phyloP scores from a whole-genome alignment of 1,284 basidiomycete genomes.

The Heterobasidion annosum region DNA sequence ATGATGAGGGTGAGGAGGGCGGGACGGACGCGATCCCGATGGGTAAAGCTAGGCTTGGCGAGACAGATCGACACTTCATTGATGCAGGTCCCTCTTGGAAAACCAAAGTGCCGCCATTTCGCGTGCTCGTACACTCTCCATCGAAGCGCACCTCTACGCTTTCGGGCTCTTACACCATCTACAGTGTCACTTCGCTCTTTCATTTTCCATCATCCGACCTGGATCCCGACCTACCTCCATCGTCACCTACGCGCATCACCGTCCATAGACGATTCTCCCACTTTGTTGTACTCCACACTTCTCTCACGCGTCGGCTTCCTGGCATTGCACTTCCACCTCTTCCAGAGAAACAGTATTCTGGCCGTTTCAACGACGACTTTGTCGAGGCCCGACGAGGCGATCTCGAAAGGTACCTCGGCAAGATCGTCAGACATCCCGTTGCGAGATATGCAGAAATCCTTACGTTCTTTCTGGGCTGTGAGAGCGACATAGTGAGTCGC shows the following conservation, averaged over 20 bases:
- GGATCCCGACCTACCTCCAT: conserved; percentile 14
- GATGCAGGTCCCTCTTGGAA: conserved; percentile 72
- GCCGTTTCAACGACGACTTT: conserved; percentile 72
- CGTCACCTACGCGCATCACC: conserved; percentile 46
- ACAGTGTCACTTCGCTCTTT: conserved; percentile 71
- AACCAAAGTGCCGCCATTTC: conserved; percentile 60
- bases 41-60: conserved; percentile 13
- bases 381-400: conserved; percentile 76
- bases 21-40: conserved; percentile 3
- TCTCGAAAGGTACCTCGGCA: conserved; percentile 67
- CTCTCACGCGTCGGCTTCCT: conserved; percentile 56
- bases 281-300: conserved; percentile 70
- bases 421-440: conserved; percentile 70
- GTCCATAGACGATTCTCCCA: conserved; percentile 80
- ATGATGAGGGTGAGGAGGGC: conserved; percentile 27
- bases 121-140: conserved; percentile 72
- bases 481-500: conserved; percentile 54
- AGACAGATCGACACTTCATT: conserved; percentile 64
- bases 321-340: conserved; percentile 74
- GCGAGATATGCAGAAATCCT: conserved; percentile 72
- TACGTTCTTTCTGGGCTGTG: conserved; percentile 74
- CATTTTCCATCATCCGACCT: conserved; percentile 22
- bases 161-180: conserved; percentile 68
- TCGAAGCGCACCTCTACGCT: conserved; percentile 59
- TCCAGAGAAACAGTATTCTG: conserved; percentile 78